phyloP scores from a whole-genome alignment of 2,329 filamentous ascomycete species.

The Claviceps capensis region DNA sequence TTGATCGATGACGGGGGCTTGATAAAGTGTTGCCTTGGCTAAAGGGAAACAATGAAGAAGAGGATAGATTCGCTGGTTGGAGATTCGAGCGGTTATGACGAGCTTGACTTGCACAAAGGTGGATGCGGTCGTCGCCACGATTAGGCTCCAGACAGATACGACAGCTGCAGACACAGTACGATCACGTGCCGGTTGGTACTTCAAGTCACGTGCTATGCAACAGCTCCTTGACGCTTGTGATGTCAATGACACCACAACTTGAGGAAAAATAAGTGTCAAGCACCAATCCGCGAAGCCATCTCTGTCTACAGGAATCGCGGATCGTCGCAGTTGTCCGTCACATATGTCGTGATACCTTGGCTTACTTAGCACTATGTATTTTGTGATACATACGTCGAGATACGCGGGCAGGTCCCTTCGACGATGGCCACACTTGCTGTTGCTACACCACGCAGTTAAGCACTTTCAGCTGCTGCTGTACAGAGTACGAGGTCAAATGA shows the following conservation, averaged over 20 bases:
- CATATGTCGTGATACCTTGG: too few relatives aligned
- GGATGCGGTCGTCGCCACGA: conserved; percentile 14
- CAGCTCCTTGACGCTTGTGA: too few relatives aligned
- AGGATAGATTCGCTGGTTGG: not conserved
- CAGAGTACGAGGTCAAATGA: not conserved
- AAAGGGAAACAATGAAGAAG: not conserved
- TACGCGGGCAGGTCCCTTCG: not conserved
- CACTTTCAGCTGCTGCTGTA: not conserved
- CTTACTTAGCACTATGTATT: too few relatives aligned
- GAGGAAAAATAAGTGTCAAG: too few relatives aligned
- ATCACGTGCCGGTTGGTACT: not conserved
- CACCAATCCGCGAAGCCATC: too few relatives aligned
- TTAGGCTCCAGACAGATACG: conserved; percentile 34
- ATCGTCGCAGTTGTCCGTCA: too few relatives aligned
- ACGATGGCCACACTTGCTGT: not conserved
- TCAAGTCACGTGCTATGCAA: not conserved
- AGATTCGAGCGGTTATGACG: conserved; percentile 8
- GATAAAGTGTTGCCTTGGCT: not conserved
- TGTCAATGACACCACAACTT: too few relatives aligned
- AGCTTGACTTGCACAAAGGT: conserved; percentile 12
- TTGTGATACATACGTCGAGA: not conserved
- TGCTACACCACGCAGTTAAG: not conserved
- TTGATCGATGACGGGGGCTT: not conserved
- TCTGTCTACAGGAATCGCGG: too few relatives aligned
- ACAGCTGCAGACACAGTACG: conserved; percentile 16